phyloP scores from a whole-genome alignment of 768 basidiomycete species.

The Lactarius tabidus region DNA sequence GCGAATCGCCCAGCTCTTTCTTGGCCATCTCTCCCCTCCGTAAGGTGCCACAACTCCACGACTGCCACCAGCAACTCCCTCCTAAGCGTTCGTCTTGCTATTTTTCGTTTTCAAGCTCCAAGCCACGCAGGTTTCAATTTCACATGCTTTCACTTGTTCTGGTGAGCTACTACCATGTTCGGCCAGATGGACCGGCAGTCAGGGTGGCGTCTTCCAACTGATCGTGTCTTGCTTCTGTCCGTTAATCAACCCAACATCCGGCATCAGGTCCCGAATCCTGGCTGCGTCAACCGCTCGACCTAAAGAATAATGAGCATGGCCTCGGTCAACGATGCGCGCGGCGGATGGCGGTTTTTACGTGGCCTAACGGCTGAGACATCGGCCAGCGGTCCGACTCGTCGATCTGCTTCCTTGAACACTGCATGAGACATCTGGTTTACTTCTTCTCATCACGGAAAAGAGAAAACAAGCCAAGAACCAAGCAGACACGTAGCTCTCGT shows the following conservation, averaged over 20 bases:
- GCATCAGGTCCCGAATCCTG: not conserved
- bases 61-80: not conserved
- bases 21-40: not conserved
- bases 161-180: no score
- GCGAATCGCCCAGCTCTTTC: not conserved
- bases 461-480: not conserved
- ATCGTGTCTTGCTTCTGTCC: not conserved
- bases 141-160: slow-evolving; percentile 1
- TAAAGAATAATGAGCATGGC: not conserved
- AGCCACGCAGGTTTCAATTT: not conserved
- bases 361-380: not conserved
- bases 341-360: not conserved
- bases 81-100: not conserved
- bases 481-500: not conserved
- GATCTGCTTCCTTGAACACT: not conserved
- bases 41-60: not conserved
- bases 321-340: not conserved
- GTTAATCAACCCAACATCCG: not conserved
- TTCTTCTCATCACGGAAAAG: not conserved
- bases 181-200: slow-evolving; percentile 1
- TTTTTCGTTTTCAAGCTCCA: no score
- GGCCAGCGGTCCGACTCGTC: slow-evolving; percentile 8
- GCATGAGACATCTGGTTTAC: not conserved
- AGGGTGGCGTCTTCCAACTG: not conserved
- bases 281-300: not conserved